These are phyloP conservation scores for Nicotiana paniculata DNA, from an alignment of 257 asterid genomes.

Conservation along the genomic window DNA sequence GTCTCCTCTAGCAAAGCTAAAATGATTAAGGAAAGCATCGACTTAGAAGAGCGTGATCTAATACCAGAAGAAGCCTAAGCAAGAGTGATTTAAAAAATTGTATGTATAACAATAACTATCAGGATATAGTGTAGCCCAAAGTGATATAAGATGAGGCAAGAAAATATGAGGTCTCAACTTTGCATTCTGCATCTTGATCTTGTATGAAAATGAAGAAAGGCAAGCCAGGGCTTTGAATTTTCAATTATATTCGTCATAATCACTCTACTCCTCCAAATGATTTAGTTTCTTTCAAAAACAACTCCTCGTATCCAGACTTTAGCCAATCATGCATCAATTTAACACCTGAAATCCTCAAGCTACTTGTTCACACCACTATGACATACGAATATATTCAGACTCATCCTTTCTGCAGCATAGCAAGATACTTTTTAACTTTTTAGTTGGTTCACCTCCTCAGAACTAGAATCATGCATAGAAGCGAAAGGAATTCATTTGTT, in stretches of 20 bases:
- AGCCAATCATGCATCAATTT: not conserved
- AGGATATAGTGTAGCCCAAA: not conserved
- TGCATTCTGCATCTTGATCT: not conserved
- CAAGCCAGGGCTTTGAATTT: not conserved
- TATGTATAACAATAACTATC: not conserved
- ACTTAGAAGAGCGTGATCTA: not conserved
- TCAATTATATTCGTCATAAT: not conserved
- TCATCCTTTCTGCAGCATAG: not conserved
- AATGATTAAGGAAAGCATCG: not conserved
- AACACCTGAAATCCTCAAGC: not conserved
- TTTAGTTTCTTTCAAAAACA: not conserved
- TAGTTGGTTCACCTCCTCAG: not conserved
- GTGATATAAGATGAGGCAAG: not conserved
- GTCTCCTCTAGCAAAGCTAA: not conserved
- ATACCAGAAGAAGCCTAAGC: not conserved
- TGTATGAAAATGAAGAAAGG: not conserved
- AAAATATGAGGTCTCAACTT: not conserved
- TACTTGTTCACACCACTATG: not conserved
- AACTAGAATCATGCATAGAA: not conserved
- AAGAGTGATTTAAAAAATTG: not conserved
- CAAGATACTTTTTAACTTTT: not conserved
- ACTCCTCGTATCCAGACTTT: not conserved
- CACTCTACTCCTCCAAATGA: not conserved
- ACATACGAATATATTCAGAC: not conserved
- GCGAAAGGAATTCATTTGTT: not conserved